Base-by-base conservation (phyloP, 305 asterid species). In the Solanum hybrid region DNA sequence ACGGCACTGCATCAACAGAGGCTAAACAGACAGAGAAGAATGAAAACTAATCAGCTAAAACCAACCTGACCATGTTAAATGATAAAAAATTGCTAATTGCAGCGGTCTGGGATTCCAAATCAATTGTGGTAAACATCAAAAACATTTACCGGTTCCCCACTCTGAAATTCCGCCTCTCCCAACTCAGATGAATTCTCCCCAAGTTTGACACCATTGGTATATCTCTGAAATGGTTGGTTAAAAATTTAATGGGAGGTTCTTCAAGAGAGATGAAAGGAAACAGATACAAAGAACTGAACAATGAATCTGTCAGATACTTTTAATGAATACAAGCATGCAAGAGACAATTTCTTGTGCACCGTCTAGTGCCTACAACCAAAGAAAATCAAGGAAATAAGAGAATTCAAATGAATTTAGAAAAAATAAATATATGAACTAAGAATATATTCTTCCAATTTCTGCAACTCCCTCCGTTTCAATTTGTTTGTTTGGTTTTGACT, bases 1-100 rank as follows among this genome's bases (percentile, higher is more conserved):
- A 81, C 98, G 98, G 86, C 97, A 94, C 88, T 96, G 99, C 91
- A 97, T 94, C 89, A 97, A 91, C 91, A 97, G 93, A 78, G 96
- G 97, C 99, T 96, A 94, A 91, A 91, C 90, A 86, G 76, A 90
- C 56, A 64, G 73, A 81, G 29, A 81, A 90, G 88, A 88, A 38
- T 29, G 64, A 69, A 75, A 88, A 27, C 78, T 88, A 29, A 37
- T 7, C 64, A 66, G 87, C n/a, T 27, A 64, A 76, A 84, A 84
- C 11, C 40, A 29, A 84, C 29, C 40, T 51, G 42, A 51, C 29
- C 42, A 17, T 45, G 87, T 27, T 84, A 51, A 17, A 36, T 10
- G 87, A 19, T 29, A 10, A 51, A 12, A 45, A 19, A 19, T 38
- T 80, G 24, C 66, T 2, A 51, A 51, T 51, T 24, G 2, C 71